Conservation (phyloP, 129 eudicot species). For the Flaveria ramosissima region DNA sequence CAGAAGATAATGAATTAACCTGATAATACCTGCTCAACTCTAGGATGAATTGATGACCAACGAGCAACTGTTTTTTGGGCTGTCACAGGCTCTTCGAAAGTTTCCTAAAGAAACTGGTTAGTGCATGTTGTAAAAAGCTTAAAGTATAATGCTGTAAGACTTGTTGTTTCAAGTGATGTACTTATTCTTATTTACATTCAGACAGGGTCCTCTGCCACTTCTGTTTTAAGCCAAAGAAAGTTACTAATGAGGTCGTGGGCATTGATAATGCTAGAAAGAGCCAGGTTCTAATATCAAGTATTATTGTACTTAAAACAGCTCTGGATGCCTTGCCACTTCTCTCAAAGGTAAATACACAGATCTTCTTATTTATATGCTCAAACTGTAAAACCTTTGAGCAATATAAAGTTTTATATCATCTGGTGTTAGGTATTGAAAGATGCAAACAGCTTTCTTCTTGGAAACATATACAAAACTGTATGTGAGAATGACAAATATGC, state of each 20-base stretch:
- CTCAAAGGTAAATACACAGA: conserved; percentile 59
- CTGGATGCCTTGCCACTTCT: conserved; percentile 92
- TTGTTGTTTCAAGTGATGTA: not conserved
- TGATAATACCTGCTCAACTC: conserved; percentile 22
- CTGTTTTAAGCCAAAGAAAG: conserved; percentile 96
- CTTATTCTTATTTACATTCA: conserved; percentile 41
- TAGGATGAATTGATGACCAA: conserved; percentile 97
- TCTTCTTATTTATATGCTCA: not conserved
- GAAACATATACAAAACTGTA: conserved; percentile 73
- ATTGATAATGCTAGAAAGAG: conserved; percentile 71
- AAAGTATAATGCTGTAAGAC: conserved; percentile 1
- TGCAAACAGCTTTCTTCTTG: conserved; percentile 83
- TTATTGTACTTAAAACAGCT: conserved; percentile 95
- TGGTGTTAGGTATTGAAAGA: conserved; percentile 80
- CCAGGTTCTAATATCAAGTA: conserved; percentile 82
- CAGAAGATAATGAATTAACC: not conserved
- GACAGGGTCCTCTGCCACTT: conserved; percentile 97
- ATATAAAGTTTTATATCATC: conserved; percentile 5
- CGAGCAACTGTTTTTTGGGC: conserved; percentile 95
- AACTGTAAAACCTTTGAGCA: conserved; percentile 13
- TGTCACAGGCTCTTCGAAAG: conserved; percentile 92
- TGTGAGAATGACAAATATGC: conserved; percentile 85
- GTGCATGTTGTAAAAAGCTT: not conserved
- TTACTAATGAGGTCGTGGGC: conserved; percentile 68
- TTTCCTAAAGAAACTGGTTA: conserved; percentile 99